These are phyloP conservation scores for Sclerotinia glacialis DNA, from an alignment of 2,329 filamentous ascomycete species.

Conservation along the genomic window DNA sequence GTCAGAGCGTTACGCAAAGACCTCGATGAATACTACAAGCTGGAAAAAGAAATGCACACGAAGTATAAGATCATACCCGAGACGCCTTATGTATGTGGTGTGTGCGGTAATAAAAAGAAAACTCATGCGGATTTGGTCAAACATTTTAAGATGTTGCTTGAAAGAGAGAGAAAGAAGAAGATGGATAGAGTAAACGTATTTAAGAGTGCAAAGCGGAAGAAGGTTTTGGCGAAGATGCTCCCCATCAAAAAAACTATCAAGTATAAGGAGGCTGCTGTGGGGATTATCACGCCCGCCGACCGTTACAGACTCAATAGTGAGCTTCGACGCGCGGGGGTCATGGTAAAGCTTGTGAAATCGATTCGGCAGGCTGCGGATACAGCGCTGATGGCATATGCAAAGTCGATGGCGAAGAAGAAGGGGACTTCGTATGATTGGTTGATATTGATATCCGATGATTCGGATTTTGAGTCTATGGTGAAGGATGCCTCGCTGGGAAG, in stretches of 20 bases:
- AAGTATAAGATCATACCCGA: neutral
- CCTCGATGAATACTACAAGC: neutral
- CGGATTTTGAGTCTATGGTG: neutral
- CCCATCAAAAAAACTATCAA: neutral
- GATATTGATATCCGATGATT: slow-evolving; percentile 8
- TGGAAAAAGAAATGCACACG: neutral
- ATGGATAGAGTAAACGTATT: neutral
- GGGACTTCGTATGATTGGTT: neutral
- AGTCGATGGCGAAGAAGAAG: neutral
- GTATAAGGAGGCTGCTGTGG: neutral
- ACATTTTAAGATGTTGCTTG: neutral
- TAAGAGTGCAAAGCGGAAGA: neutral
- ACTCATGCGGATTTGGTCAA: neutral
- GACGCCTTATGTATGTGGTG: neutral
- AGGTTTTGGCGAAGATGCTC: neutral
- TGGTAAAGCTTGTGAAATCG: neutral
- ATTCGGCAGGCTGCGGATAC: neutral
- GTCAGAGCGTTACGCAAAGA: neutral
- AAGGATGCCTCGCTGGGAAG: neutral
- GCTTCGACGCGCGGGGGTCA: neutral
- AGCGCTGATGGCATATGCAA: neutral
- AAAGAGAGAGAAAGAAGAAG: neutral
- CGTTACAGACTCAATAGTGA: neutral
- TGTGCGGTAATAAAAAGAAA: slow-evolving; percentile 1
- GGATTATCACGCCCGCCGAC: neutral